phyloP scores from a whole-genome alignment of 2,329 filamentous ascomycete species.

The Pezicula radicicola region DNA sequence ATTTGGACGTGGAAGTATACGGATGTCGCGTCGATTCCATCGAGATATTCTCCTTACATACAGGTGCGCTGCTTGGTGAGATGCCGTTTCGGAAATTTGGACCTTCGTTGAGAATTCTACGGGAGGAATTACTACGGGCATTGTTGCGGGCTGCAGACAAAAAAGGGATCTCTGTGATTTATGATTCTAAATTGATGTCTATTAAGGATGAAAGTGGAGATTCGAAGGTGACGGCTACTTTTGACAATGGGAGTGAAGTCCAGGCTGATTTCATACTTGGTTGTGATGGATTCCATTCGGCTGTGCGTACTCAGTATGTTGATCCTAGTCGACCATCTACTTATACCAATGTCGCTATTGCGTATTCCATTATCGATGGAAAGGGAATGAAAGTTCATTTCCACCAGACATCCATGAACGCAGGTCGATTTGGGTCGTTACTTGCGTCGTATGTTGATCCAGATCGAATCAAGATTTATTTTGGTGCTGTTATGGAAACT shows the following conservation, averaged over 20 bases:
- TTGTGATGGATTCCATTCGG: conserved; percentile 31
- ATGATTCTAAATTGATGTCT: conserved; percentile 8
- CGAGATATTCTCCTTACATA: conserved; percentile 27
- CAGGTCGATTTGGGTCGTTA: conserved; percentile 9
- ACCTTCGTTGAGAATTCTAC: conserved; percentile 23
- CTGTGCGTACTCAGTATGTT: conserved; percentile 20
- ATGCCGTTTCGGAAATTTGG: conserved; percentile 16
- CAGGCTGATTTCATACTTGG: conserved; percentile 27
- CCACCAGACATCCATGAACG: conserved; percentile 6
- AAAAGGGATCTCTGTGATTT: conserved; percentile 9
- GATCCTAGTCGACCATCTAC: conserved; percentile 6
- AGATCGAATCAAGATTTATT: conserved; percentile 7
- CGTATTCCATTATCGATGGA: conserved; percentile 7
- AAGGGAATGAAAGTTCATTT: conserved; percentile 5
- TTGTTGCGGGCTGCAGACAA: conserved; percentile 17
- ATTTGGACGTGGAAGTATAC: conserved; percentile 31
- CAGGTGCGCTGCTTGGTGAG: conserved; percentile 19
- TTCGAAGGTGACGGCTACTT: conserved; percentile 16
- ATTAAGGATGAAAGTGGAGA: conserved; percentile 2
- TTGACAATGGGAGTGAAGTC: conserved; percentile 21
- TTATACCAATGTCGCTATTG: conserved; percentile 5
- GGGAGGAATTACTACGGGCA: conserved; percentile 23
- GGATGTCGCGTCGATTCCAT: conserved; percentile 18
- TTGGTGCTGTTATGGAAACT: conserved; percentile 10
- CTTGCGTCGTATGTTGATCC: conserved; percentile 7